Base-by-base conservation (phyloP, 2,329 filamentous ascomycete genomes). In the Cercospora zeae-maydis region DNA sequence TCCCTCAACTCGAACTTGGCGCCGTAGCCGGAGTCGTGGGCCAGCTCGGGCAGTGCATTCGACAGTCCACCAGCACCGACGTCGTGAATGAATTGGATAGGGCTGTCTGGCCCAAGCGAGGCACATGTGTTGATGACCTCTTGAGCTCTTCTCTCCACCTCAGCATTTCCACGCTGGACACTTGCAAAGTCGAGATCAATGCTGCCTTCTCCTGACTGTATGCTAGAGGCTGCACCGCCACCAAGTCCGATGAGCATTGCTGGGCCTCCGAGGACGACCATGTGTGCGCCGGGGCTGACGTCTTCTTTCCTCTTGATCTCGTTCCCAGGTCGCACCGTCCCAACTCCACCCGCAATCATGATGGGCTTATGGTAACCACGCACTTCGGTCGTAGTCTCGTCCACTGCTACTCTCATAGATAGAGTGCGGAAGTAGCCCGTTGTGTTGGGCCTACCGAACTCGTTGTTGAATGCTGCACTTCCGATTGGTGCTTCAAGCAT, bases 401-500 rank as follows among this genome's bases (percentile, higher is more conserved):
- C 83, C n/a, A 83, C 77, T 27, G 84, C 81, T 31, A 90, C 83
- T 62, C 87, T 83, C 47, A 88, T 90, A 31, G 96, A 86, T 37
- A 99, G 83, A 0, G 95, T 99, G 64, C 93, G 85, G 82, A 99
- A 99, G 74, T 92, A 93, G 21, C 95, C 95, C 2, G 89, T 85
- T 11, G 96, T 88, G 73, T 89, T 92, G 36, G 95, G 93, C 37
- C 95, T 86, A 27, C 95, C 95, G 72, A 98, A 99, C 74, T 97
- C 95, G 74, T 99, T 99, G 81, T 98, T 98, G 82, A 96, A 98
- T 19, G 91, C 87, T 56, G 95, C 95, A 71, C 91, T 95, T 36
- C 95, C 95, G 70, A 99, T 95, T 0, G 95, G 95, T 0, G 92
- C 95, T 75, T 99, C 93, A 10, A 98, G 82, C 93, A 99, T 98